Evolutionary conservation across 768 basidiomycete genomes (phyloP), one percentile per base, ranked within the genome.

Genomic region (Stropharia rugosoannulata): DNA sequence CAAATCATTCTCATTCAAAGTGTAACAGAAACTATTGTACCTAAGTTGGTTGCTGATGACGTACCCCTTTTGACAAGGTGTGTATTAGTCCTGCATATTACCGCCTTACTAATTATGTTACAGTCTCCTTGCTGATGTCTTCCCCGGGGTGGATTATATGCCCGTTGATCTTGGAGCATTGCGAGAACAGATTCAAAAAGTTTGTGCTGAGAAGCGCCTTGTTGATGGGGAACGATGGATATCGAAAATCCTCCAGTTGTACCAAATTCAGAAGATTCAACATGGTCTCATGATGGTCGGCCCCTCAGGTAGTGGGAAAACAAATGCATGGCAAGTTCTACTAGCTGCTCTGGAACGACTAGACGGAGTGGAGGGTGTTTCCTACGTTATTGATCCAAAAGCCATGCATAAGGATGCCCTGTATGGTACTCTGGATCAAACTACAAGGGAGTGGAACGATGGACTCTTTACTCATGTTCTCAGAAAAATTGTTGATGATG

Each of bases 261-360:
- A 98, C 71, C 97, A 98, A 70, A 98, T 99, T 56, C 97, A 99
- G 74, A 98, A 95, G 76, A 99, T 98, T 59, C 96, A 98, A 63
- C 97, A 99, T 71, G 97, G 97, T 72, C 79, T 99, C 40, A 98
- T 99, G 97, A 97, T 99, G 94, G 97, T 99, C 27, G 96, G 97
- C 1, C 89, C 97, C 1, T 98, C 97, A 10, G 97, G 96, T 25
- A 94, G 84, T 46, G 97, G 97, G 29, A 99, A 99, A 74, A 96
- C 91, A 1, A 91, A 95, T 61, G 95, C 97, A 0, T 98, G 97
- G 97, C 89, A 89, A 64, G 93, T 98, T 41, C 79, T 99, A 3
- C 80, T 99, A 25, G 83, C 87, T 7, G 96, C 97, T 1, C 77
- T 98, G 48, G 93, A 97, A 69, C 81, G 92, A 11, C 76, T 98